Evolutionary conservation across 169 alveolate species (phyloP), one percentile per base, ranked within the genome.

Genomic region (Eimeria acervulina): DNA sequence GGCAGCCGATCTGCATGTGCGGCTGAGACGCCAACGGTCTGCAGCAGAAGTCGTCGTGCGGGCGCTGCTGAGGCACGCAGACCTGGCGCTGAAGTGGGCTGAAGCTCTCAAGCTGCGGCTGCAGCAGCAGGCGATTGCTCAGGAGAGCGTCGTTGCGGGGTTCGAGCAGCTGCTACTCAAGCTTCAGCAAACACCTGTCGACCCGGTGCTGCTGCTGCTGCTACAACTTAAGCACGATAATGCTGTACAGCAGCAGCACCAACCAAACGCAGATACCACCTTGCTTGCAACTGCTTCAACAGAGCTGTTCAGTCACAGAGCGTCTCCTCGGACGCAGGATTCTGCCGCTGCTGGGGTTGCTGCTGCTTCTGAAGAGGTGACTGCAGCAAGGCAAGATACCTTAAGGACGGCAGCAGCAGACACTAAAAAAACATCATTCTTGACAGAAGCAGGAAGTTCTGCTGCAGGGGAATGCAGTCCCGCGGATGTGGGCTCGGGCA

Each of bases 121-220:
- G 80, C 78, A 52, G 52, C 93, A 85, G 93, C 80, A 85, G 59
- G 78, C 81, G 40, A 52, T 36, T n/a, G 80, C 52, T 26, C 93
- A 85, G 40, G 93, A 85, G 61, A 40, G 59, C 42, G 36, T 85
- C 17, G 80, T 85, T 19, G 44, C 13, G 13, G 78, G 59, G 23
- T 85, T 85, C 28, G 78, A 85, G 31, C 38, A 55, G 31, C 38
- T 51, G 21, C 63, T 85, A 15, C 61, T 85, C 23, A 31, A 42
- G 26, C 78, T 85, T 59, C 80, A 85, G 78, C 93, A 55, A 21
- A 85, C 61, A 21, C 93, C 93, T 1, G 63, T 85, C 12, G 93
- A 85, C 78, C 93, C 93, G 1, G 78, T 61, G 80, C 59, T 85
- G 93, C 78, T 85, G 59, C 19, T 85, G 78, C 59, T 85, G 40